Evolutionary conservation across 441 rosid species (phyloP), one percentile per base, ranked within the genome.

Genomic region (Flueggea neowawraea): DNA sequence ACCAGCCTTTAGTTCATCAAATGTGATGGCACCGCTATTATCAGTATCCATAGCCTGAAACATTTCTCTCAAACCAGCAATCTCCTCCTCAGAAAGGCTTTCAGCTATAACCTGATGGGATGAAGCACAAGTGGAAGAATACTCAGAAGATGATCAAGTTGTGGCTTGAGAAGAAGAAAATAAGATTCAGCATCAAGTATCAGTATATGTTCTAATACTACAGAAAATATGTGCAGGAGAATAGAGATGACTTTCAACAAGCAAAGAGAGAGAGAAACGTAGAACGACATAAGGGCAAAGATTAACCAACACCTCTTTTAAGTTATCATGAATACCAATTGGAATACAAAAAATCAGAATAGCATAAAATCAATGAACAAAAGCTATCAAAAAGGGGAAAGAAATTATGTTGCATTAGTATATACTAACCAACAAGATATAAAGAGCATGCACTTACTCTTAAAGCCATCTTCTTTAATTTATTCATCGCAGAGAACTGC

Each of bases 31-130:
- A 47, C 99, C 99, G 43, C 99, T 95, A 71, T 73, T 88, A 69
- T 92, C 98, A 43, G 98, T 95, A 80, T 95, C 99, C 96, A 95
- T 95, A 53, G 97, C 77, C 63, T 65, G 75, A 72, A 95, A 95
- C 97, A 95, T 91, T 79, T 86, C 97, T 72, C 82, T 80, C 75
- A 95, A 69, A 71, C 98, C 99, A n/a, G 99, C 99, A 75, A 95
- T 95, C 81, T 95, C 99, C 82, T 95, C 99, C 80, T 95, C 99
- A 0, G 99, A 95, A 33, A 95, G 97, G 75, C 99, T 90, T 78
- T 95, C 97, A 44, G 99, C 99, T 80, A 95, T 95, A 28, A 95
- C 99, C 99, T 95, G 80, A 65, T 54, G 16, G 69, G 51, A 65
- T 52, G 32, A 57, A 58, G 55, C 61, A 43, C 41, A 14, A 39